Evolutionary conservation across 352 stramenopile genomes (phyloP), one percentile per base, ranked within the genome.

Genomic region (Phytophthora brassicae): DNA sequence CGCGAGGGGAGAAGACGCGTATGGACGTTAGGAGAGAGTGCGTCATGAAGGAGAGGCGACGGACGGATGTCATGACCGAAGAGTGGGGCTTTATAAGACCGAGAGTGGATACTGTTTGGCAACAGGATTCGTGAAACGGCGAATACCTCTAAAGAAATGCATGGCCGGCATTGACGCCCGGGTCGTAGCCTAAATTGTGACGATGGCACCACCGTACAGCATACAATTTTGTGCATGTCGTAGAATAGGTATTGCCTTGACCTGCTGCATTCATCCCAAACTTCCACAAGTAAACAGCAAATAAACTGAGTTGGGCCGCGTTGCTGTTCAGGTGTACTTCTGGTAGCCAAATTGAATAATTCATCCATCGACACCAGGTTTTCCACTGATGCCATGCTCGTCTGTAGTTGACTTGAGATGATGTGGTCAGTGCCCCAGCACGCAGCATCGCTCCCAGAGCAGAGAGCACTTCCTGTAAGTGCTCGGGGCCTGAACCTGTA

Each of bases 101-200:
- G 42, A 31, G 11, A 57, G 14, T 9, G 47, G 44, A 23, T 66
- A 35, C 56, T 70, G 43, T 28, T 70, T 63, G 29, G 46, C n/a
- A 4, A 66, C 63, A 6, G 50, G 64, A 16, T 51, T 52, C 0
- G 56, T 49, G 12, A 70, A 66, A 4, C 45, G 48, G 2, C 39
- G 50, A 43, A 67, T 66, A 0, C 62, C 43, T 0, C 49, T 45
- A 44, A 3, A 55, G 31, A 6, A 60, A 31, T 0, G 63, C 45
- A 17, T 70, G 50, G 1, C 44, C 20, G 4, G 63, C 63, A 23
- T 51, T 60, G 1, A 63, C 52, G 0, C 60, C 51, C 8, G 60
- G 53, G 12, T 69, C 54, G n/a, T 70, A 70, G 4, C 56, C 62
- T 1, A 51, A 23, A 2, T 54, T 51, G 39, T 53, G 46, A 8